Base-by-base conservation (phyloP, 495 filamentous ascomycete genomes). In the Amorphotheca resinae region DNA sequence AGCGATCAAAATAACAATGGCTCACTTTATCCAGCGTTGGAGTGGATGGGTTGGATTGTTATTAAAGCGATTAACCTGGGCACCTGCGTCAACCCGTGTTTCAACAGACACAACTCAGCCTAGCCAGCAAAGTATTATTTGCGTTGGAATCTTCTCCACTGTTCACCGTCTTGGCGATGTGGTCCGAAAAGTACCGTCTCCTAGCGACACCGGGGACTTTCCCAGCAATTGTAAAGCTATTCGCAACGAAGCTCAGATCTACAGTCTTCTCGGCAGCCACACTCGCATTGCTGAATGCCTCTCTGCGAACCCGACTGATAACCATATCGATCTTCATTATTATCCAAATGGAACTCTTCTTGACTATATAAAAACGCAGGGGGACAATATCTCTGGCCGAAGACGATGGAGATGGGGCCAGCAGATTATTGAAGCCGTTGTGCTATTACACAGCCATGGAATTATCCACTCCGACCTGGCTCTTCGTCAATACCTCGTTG, bases 401-500 rank as follows among this genome's bases (percentile, higher is more conserved):
- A 20, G 36, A 14, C 36, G 20, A 20, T 20, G 9, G 18, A 7
- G 36, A 3, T 22, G 18, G 17, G 36, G 9, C 18, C 36, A 17
- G 22, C 15, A 22, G 36, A 9, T 38, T 38, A 38, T 38, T 20
- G 36, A 38, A 22, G 36, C 36, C 11, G 36, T 38, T 20, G 36
- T 38, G 18, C 22, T 38, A 11, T 20, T 38, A 20, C 36, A 38
- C 20, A 38, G 18, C 36, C 18, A 38, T 20, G 20, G 18, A 9
- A 38, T 38, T 20, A 38, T 38, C 36, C 36, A 38, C 22, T 38
- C 36, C 36, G 12, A 38, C 36, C 36, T 38, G 18, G 36, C 36
- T 20, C 15, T 20, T 17, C 36, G 36, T 20, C 36, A 38, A 17
- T 38, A 20, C 22, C 36, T 38, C 36, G 15, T 38, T 14, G 36